Evolutionary conservation across 1,284 basidiomycete genomes (phyloP), one percentile per base, ranked within the genome.

Genomic region (Ganoderma lingzhi): DNA sequence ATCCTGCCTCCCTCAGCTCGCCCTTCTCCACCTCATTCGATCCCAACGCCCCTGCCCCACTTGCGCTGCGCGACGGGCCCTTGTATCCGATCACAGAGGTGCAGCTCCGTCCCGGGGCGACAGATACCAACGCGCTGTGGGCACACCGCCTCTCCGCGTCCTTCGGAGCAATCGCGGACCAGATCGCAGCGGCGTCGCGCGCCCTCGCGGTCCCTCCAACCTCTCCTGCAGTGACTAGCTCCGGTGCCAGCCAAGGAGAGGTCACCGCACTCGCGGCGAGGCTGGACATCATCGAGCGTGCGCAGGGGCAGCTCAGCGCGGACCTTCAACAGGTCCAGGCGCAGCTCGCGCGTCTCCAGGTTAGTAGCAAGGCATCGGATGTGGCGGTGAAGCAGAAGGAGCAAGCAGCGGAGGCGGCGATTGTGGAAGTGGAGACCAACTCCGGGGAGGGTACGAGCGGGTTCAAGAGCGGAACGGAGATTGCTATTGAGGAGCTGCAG

Each of bases 151-250:
- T 84, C 60, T 81, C 82, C 0, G 73, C 78, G 23, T 82, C 81
- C 19, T 82, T 84, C 65, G 79, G 77, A 9, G 77, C 79, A 19
- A 80, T 84, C 74, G 82, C 82, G 3, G 77, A 79, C 32, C 82
- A 84, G 73, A 83, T 84, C 68, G 77, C 78, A 15, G 82, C 80
- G 0, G 81, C 84, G 17, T 82, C 82, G 28, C 80, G 80, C 44
- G 81, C 82, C 6, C 79, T 84, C 60, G 78, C 80, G 15, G 76
- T 81, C 28, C 68, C 71, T 35, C 23, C 42, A 5, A 6, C 62
- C 15, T 63, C 73, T 73, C 51, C 71, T 70, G 44, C 68, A 17
- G 53, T 5, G 10, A 15, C 4, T 28, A 6, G n/a, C 44, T 37
- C 56, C 5, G 63, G 55, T 17, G 51, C 35, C 17, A 59, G 35